phyloP scores from a whole-genome alignment of 2,329 filamentous ascomycete genomes.

The Fusarium agapanthi region DNA sequence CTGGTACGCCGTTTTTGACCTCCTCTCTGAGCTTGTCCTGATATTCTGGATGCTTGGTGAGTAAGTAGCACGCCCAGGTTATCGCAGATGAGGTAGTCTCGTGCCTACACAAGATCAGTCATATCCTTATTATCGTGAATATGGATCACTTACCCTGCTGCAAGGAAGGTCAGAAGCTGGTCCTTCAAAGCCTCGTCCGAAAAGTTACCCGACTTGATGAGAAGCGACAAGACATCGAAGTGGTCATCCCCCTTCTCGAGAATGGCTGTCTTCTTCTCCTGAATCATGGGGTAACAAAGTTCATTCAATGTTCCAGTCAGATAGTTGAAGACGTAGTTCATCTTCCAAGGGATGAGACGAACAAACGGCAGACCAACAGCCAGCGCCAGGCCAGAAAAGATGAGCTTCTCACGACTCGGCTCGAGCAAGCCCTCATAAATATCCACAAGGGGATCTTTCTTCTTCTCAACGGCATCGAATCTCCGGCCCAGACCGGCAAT shows the following conservation, averaged over 20 bases:
- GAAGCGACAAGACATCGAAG: slow-evolving; percentile 70
- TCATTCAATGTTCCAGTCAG: slow-evolving; percentile 18
- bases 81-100: slow-evolving; percentile 35
- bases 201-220: slow-evolving; percentile 62
- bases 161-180: slow-evolving; percentile 64
- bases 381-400: slow-evolving; percentile 28
- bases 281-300: slow-evolving; percentile 43
- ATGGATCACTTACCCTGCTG: slow-evolving; percentile 35
- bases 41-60: slow-evolving; percentile 25
- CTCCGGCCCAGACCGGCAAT: slow-evolving; percentile 65
- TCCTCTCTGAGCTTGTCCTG: slow-evolving; percentile 31
- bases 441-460: slow-evolving; percentile 53
- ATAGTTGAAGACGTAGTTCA: slow-evolving; percentile 27
- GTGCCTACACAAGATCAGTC: slow-evolving; percentile 10
- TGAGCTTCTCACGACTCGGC: slow-evolving; percentile 58
- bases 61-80: slow-evolving; percentile 33
- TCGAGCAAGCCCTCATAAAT: slow-evolving; percentile 56
- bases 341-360: slow-evolving; percentile 31
- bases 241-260: slow-evolving; percentile 55
- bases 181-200: slow-evolving; percentile 61
- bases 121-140: rapidly evolving
- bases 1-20: background rate
- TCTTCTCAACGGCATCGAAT: slow-evolving; percentile 55
- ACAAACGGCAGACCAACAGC: slow-evolving; percentile 13
- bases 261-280: slow-evolving; percentile 59